Base-by-base conservation (phyloP, 805 yeast genomes). In the Danielia reshetovae region DNA sequence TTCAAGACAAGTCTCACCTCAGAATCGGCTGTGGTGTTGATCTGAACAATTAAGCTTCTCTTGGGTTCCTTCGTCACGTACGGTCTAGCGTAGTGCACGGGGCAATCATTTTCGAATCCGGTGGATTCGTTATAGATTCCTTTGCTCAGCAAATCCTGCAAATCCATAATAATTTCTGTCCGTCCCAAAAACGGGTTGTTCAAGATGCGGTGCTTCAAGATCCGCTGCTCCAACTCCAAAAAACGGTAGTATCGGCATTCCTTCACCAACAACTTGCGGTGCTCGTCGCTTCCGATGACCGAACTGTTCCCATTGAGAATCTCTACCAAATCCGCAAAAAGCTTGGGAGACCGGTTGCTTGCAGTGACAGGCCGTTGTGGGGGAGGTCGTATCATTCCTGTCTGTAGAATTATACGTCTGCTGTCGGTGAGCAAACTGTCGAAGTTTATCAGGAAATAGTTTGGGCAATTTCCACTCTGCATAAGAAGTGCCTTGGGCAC, bases 161-260 rank as follows among this genome's bases (percentile, higher is more conserved):
- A 39, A 18, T 65, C 54, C 2, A 85, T 37, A 1, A 75, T 45
- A 7, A 88, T 82, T 45, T 83, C 93, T 43, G 78, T 77, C 2
- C 52, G 46, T 0, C 67, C 51, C 3, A 33, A 16, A 43, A 75
- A 67, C 0, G 85, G 82, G 46, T 84, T 81, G 30, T 55, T 54
- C 1, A 60, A 40, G 9, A 82, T 65, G 18, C 55, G 55, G 46
- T 72, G 75, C 31, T 72, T 71, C n/a, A 83, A 57, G 16, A 88
- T 53, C 40, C 70, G 59, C 59, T 87, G 95, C 53, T 84, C 94
- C 24, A 88, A 62, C 24, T 79, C 87, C 30, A 75, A 61, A 46
- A 88, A 81, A 30, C 90, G 67, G 55, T 85, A 88, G 59, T 83
- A 88, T 29, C 74, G 68, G 44, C 94, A 84, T 52, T 88, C 97